Evolutionary conservation across 805 yeast species (phyloP), one percentile per base, ranked within the genome.

Genomic region (Metschnikowia bowlesiae): DNA sequence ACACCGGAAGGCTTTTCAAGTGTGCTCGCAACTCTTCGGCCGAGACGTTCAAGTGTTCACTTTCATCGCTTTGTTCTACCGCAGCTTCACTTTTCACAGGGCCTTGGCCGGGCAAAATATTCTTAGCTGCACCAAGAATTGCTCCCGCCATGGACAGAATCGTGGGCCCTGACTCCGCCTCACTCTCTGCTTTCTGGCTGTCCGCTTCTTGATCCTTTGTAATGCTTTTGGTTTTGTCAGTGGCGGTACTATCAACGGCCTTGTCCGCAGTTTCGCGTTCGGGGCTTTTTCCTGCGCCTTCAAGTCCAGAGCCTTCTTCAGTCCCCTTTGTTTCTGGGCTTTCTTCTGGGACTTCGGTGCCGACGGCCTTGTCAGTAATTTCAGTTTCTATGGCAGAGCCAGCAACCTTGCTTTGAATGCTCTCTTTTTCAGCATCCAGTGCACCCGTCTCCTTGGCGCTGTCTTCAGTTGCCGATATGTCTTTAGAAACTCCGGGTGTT

Each of bases 1-100:
- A 89, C 22, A 89, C 83, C 2, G 94, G 91, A 50, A 64, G 71
- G n/a, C 74, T 60, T 52, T 73, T 71, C 44, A 73, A 61, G 54
- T 74, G 75, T 57, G 69, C 68, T 44, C 75, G 70, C 42, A 72
- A 58, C 47, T 73, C 78, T 53, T 71, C 77, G 6, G 76, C 71
- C 7, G 74, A 67, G 5, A 74, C 60, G 29, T 68, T 69, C 26
- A 67, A 64, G 18, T 62, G 63, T 10, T 65, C 72, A 5, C 55
- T 55, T 10, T 54, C 64, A 6, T 54, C 54, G n/a, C 16, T 30
- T 14, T 10, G 32, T 33, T 32, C 37, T 22, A 28, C 45, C n/a
- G 37, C 42, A n/a, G 8, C 18, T 28, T 33, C 46, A 8, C 34
- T 34, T 33, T 44, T 34, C 33, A 3, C 40, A 22, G 18, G 18